phyloP scores from a whole-genome alignment of 768 basidiomycete genomes.

The Serendipita sp. region DNA sequence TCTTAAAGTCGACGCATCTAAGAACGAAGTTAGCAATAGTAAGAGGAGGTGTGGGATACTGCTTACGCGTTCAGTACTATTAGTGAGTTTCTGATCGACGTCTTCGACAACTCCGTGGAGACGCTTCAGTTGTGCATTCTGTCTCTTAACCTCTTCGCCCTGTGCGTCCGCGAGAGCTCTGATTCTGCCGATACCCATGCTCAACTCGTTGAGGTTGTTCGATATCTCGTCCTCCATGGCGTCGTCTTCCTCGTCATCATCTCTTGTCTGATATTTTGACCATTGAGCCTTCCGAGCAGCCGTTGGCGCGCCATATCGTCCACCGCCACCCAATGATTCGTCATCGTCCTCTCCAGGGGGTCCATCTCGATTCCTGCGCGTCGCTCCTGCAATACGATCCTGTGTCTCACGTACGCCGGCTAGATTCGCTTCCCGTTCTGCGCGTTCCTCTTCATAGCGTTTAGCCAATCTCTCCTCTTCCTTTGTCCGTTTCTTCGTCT shows the following conservation, averaged over 20 bases:
- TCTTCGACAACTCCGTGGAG: conserved; percentile 64
- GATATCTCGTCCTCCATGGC: conserved; percentile 92
- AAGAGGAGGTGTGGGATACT: not conserved
- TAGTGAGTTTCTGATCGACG: conserved; percentile 59
- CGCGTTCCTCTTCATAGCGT: conserved; percentile 76
- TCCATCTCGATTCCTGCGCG: conserved; percentile 33
- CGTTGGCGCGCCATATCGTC: conserved; percentile 32
- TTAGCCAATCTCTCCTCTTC: conserved; percentile 70
- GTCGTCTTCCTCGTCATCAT: conserved; percentile 78
- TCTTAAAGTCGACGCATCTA: not conserved
- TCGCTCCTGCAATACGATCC: conserved; percentile 64
- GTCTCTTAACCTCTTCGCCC: conserved; percentile 75
- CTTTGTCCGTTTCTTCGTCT: conserved; percentile 74
- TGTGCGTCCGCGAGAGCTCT: conserved; percentile 67
- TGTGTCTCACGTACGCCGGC: conserved; percentile 76
- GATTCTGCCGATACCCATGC: conserved; percentile 57
- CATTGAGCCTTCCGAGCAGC: conserved; percentile 49
- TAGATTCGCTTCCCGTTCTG: conserved; percentile 72
- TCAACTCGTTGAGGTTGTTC: conserved; percentile 76
- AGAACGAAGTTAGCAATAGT: not conserved
- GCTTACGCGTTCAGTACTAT: conserved; percentile 68
- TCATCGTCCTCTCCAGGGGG: conserved; percentile 23
- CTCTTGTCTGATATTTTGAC: conserved; percentile 74
- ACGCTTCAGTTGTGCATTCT: conserved; percentile 63
- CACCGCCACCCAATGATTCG: conserved; percentile 23